Evolutionary conservation across 257 asterid genomes (phyloP).

Genomic region (Nicotiana tomentosiformis): DNA sequence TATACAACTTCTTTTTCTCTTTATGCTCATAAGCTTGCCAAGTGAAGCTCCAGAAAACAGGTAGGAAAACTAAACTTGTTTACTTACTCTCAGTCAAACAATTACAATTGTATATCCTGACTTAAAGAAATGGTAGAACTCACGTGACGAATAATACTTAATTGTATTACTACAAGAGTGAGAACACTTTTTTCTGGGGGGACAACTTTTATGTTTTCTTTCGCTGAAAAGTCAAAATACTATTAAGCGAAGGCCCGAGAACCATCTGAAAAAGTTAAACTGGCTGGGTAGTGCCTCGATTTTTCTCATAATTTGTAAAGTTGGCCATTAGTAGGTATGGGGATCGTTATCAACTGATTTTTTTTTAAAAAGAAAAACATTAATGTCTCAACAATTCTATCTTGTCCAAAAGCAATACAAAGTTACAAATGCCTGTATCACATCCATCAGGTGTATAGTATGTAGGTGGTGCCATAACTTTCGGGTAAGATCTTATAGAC

Average conservation of each 20-base stretch:
- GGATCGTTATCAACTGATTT: neutral
- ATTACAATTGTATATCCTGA: too few relatives aligned
- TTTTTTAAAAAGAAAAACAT: neutral
- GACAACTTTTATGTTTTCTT: neutral
- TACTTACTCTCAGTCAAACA: too few relatives aligned
- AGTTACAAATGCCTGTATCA: neutral
- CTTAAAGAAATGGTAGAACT: neutral
- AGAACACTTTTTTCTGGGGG: too few relatives aligned
- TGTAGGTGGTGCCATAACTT: neutral
- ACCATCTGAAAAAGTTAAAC: too few relatives aligned
- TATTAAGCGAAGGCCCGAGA: neutral
- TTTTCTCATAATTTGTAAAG: neutral
- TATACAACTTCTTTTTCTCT: neutral
- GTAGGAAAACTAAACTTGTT: too few relatives aligned
- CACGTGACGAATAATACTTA: neutral
- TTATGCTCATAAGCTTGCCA: too few relatives aligned
- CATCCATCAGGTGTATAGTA: too few relatives aligned
- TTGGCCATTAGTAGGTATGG: neutral
- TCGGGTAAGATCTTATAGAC: neutral
- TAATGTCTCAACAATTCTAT: neutral
- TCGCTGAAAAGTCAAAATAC: neutral
- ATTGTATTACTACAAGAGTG: too few relatives aligned
- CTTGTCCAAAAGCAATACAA: neutral
- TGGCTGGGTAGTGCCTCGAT: neutral
- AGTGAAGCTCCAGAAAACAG: neutral